Evolutionary conservation across 1,284 basidiomycete genomes (phyloP), one percentile per base, ranked within the genome.

Genomic region (Ceraceosorus bombacis): DNA sequence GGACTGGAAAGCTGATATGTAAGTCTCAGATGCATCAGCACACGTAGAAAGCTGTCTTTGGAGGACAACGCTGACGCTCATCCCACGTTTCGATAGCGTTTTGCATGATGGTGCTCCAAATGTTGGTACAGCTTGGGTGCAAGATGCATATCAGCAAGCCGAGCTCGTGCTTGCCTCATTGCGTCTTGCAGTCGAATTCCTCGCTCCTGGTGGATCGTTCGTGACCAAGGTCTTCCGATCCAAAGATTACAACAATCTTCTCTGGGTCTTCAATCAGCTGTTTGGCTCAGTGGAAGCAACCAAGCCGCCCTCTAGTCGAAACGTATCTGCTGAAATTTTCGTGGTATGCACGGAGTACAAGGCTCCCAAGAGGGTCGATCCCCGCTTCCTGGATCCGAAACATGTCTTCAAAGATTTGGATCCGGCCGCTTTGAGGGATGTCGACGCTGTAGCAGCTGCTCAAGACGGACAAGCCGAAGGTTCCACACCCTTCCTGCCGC

Each of bases 51-150:
- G 43, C 9, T 10, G 9, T 10, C 10, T 46, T 8, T 46, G 10
- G 43, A 46, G 43, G 43, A 27, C 6, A 27, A 4, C 6, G 10
- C 38, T 38, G 38, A 15, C 7, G n/a, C 36, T 12, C 6, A 6
- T 8, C 6, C 13, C n/a, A 13, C 46, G 43, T 10, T 46, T 27
- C 27, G 27, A 27, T 27, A 77, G 75, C 58, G 93, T 99, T n/a
- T 84, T 99, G 58, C 95, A 99, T 79, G 95, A 99, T 80, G 95
- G 95, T 82, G 95, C 95, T 49, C 95, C 95, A 49, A 99, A 99
- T 78, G 95, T 99, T 79, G 95, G 95, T 83, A 90, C 92, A 37
- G 95, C 95, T 10, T 99, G 95, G 95, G 85, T 98, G 62, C 95
- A 99, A 79, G 95, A 99, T 80, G 95, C 95, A 1, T 99, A 94